Base-by-base conservation (phyloP, 805 yeast genomes). In the Jamesozyma gamospora region DNA sequence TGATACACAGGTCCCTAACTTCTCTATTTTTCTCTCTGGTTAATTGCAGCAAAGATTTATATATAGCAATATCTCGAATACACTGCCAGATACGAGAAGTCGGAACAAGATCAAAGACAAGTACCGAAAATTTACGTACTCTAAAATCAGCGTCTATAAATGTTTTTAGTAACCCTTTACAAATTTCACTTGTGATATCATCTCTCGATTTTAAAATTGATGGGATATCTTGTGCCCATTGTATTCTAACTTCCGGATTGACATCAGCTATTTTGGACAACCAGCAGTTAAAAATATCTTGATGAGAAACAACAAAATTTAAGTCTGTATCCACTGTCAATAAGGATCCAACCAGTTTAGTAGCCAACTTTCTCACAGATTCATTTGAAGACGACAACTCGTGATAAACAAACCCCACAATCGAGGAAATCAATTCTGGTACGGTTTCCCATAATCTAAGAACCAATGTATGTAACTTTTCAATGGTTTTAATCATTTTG, bases 331-430 rank as follows among this genome's bases (percentile, higher is more conserved):
- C 59, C 11, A 65, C 56, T 0, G 75, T 62, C 1, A 86, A 56
- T 54, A 88, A 74, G 31, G 69, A 60, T 0, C 94, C 90, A 2
- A 88, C 71, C 0, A 92, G 74, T 33, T 73, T 73, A 0, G 94
- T 82, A 0, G 95, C 87, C 39, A 81, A 58, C 0, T 69, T 54
- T 46, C 96, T 70, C 15, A 82, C 66, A 13, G 66, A 58, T 25
- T 74, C 76, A 47, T 77, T 73, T 32, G 80, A 83, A 0, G 94
- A 85, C 42, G 75, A 76, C 32, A 87, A 62, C 48, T 87, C 94
- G 50, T 83, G 86, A 47, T 83, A 84, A 4, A 87, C 64, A 37
- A 84, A 71, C 0, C 94, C 92, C 69, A 83, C 74, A 0, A 82
- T 81, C 1, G 92, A 75, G 3, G 74, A 69, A 10, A 84, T 65